These are phyloP conservation scores for Solioccasus polychromus DNA, from an alignment of 768 basidiomycete genomes.

Conservation along the genomic window DNA sequence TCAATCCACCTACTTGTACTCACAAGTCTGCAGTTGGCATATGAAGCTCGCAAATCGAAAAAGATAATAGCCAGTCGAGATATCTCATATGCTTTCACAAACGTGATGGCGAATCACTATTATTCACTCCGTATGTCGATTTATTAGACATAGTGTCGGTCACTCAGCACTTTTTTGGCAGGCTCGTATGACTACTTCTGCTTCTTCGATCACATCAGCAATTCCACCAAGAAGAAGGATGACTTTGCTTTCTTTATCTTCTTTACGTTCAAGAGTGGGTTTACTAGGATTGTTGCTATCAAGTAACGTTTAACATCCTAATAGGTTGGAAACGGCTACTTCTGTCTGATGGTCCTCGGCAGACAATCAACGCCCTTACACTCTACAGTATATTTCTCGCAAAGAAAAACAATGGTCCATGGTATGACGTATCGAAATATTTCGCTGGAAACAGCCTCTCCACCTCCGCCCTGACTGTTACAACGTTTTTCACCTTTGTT, in stretches of 20 bases:
- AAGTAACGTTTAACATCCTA: background rate
- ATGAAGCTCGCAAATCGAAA: constrained; percentile 89
- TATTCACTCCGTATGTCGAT: constrained; percentile 83
- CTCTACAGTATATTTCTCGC: constrained; percentile 85
- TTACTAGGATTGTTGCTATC: background rate
- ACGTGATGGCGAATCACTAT: constrained; percentile 95
- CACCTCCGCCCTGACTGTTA: constrained; percentile 80
- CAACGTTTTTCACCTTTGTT: constrained; percentile 87
- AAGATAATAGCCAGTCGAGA: constrained; percentile 94
- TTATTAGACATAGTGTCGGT: background rate
- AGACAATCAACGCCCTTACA: constrained; percentile 96
- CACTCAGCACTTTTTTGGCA: constrained; percentile 26
- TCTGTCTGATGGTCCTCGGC: constrained; percentile 93
- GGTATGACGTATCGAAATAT: constrained; percentile 76
- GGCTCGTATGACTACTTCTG: constrained; percentile 97
- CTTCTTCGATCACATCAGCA: constrained; percentile 94
- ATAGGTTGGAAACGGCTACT: constrained; percentile 85
- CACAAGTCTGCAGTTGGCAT: constrained; percentile 61
- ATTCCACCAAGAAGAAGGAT: constrained; percentile 94
- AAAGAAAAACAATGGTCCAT: constrained; percentile 46
- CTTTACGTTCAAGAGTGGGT: constrained; percentile 97
- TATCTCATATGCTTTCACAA: constrained; percentile 97
- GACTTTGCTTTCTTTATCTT: constrained; percentile 99
- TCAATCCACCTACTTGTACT: background rate
- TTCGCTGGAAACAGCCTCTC: constrained; percentile 72